phyloP scores from a whole-genome alignment of 2,329 filamentous ascomycete species.

The Alternaria gansuensis region DNA sequence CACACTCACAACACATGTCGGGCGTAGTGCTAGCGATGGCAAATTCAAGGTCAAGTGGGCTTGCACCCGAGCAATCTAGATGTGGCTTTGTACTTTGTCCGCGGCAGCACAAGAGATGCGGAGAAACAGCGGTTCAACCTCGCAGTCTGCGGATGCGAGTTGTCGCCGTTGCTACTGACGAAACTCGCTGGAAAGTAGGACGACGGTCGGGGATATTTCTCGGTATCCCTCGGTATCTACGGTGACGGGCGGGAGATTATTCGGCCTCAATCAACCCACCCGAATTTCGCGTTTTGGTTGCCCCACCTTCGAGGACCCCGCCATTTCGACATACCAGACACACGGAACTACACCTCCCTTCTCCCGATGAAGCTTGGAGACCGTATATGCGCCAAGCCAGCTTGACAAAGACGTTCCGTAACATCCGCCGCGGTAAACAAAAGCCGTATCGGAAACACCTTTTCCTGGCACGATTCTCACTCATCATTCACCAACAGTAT shows the following conservation, averaged over 20 bases:
- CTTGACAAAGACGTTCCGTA: no score
- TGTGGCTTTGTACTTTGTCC: constrained; percentile 16
- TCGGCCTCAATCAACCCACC: constrained; percentile 24
- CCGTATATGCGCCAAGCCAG: no score
- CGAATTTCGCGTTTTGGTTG: constrained; percentile 23
- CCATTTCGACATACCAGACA: constrained; percentile 1
- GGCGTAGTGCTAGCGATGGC: constrained; percentile 5
- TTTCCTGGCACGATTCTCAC: no score
- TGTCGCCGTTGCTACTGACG: constrained; percentile 36
- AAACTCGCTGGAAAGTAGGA: constrained; percentile 29
- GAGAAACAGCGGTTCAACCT: constrained; percentile 40
- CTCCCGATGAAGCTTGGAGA: constrained; percentile 30
- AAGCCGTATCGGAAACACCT: no score
- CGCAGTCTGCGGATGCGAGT: constrained; percentile 44
- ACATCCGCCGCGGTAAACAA: background rate
- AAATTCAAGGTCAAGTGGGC: constrained; percentile 14
- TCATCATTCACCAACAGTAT: no score
- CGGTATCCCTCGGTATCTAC: constrained; percentile 26
- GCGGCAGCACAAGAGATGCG: constrained; percentile 24
- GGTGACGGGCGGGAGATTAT: constrained; percentile 25
- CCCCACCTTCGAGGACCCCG: constrained; percentile 1
- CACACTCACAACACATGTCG: background rate
- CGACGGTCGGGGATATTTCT: constrained; percentile 19
- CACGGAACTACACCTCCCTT: constrained; percentile 24
- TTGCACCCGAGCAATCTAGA: constrained; percentile 27